phyloP scores from a whole-genome alignment of 164 flowering plant genomes.

The Vitis rupestris region DNA sequence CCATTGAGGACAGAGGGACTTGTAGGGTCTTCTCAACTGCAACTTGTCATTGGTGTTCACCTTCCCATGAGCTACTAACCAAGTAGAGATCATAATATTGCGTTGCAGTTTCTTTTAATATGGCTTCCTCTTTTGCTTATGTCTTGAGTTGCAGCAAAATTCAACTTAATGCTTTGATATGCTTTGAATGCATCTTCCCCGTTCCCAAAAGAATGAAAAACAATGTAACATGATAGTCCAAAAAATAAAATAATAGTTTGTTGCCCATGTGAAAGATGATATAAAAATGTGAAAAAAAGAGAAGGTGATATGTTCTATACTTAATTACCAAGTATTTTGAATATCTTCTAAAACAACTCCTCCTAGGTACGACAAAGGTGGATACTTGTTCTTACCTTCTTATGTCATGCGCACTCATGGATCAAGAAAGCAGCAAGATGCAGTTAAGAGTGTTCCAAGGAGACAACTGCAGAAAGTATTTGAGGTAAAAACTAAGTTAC shows the following conservation, averaged over 20 bases:
- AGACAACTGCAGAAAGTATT: slow-evolving; percentile 67
- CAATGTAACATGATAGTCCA: no score
- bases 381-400: slow-evolving; percentile 85
- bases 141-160: not conserved
- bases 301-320: not conserved
- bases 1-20: no score
- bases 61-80: no score
- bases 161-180: no score
- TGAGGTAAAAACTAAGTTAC: slow-evolving; percentile 42
- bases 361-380: slow-evolving; percentile 84
- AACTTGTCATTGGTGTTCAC: no score
- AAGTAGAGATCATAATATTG: not conserved
- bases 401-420: slow-evolving; percentile 98
- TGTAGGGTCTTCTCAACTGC: no score
- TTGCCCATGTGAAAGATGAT: not conserved
- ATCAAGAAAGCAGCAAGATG: slow-evolving; percentile 73
- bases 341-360: not conserved
- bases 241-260: no score
- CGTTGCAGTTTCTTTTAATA: slow-evolving; percentile 5
- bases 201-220: no score
- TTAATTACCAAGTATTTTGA: not conserved
- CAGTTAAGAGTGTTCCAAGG: slow-evolving; percentile 52
- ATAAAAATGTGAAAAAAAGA: not conserved
- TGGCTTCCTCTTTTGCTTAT: not conserved
- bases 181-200: no score